Percentiles rank a stretch among this genome's conserved stretches.
Evolutionary conservation across 495 filamentous ascomycete genomes (phyloP).

Genomic region (Lasiosphaeris hirsuta): DNA sequence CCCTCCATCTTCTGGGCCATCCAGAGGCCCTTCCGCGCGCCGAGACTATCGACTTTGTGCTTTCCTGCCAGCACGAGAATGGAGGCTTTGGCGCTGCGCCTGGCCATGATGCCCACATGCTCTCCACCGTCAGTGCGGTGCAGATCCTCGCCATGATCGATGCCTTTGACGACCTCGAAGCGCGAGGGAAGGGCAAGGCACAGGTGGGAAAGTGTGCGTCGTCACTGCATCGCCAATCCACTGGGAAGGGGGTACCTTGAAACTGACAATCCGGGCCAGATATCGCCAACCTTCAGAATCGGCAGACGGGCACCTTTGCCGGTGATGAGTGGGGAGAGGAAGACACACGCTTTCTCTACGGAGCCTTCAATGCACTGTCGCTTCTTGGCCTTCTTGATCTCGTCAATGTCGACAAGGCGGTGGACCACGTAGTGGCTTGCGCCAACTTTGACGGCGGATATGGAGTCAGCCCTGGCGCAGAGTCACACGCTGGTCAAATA

Average conservation of each 20-base stretch:
- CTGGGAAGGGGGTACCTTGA: background rate
- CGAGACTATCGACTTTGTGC: constrained; percentile 83
- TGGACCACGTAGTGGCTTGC: constrained; percentile 72
- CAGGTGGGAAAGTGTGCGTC: constrained; percentile 71
- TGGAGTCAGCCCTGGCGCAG: constrained; percentile 80
- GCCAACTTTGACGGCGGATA: constrained; percentile 93
- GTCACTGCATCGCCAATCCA: background rate
- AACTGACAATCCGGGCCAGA: constrained; percentile 46
- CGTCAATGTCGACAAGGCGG: constrained; percentile 74
- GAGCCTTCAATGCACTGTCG: constrained; percentile 80
- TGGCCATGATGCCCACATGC: constrained; percentile 90
- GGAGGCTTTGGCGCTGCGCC: constrained; percentile 93
- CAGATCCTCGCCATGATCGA: constrained; percentile 85
- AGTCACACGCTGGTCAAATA: constrained; percentile 89
- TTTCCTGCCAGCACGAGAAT: constrained; percentile 81
- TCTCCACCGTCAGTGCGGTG: constrained; percentile 89
- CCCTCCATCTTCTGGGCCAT: constrained; percentile 77
- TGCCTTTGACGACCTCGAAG: constrained; percentile 78
- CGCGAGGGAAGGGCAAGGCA: constrained; percentile 62
- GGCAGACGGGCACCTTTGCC: constrained; percentile 76
- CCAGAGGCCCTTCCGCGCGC: constrained; percentile 77
- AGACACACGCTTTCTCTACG: constrained; percentile 92
- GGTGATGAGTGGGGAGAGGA: constrained; percentile 96
- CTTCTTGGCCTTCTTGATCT: constrained; percentile 67
- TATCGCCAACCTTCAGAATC: constrained; percentile 78